A percentile compares a stretch with the other conserved stretches of the same genome.
phyloP scores from a whole-genome alignment of 2,329 filamentous ascomycete genomes.

The Calonectria hawksworthii region DNA sequence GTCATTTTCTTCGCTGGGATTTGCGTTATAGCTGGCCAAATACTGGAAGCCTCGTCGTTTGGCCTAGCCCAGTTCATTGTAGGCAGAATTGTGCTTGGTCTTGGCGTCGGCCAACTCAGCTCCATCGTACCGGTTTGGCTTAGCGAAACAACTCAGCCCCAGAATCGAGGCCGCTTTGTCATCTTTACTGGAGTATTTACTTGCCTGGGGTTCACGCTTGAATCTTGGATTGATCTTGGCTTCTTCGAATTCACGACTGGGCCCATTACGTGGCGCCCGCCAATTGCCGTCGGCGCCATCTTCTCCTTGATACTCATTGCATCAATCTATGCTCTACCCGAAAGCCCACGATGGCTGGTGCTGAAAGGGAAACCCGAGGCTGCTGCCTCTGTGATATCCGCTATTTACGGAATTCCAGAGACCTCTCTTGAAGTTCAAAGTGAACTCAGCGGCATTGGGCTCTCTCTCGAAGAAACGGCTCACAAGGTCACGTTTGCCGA shows the following conservation, averaged over 20 bases:
- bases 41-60: not conserved
- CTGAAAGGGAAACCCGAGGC: not conserved
- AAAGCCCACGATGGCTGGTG: not conserved
- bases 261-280: not conserved
- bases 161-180: not conserved
- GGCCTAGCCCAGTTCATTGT: not conserved
- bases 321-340: not conserved
- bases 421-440: not conserved
- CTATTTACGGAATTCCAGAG: not conserved
- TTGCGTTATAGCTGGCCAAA: not conserved
- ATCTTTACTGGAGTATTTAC: not conserved
- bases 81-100: not conserved
- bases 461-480: not conserved
- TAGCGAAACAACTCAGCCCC: not conserved
- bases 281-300: not conserved
- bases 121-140: not conserved
- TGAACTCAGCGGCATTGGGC: not conserved
- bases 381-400: not conserved
- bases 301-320: not conserved
- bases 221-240: not conserved
- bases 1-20: not conserved
- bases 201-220: not conserved
- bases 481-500: not conserved
- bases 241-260: not conserved
- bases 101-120: not conserved